A percentile compares a stretch with the other conserved stretches of the same genome.
These are phyloP conservation scores for Narthecium ossifragum DNA, from an alignment of 106 monocot genomes.

Conservation along the genomic window DNA sequence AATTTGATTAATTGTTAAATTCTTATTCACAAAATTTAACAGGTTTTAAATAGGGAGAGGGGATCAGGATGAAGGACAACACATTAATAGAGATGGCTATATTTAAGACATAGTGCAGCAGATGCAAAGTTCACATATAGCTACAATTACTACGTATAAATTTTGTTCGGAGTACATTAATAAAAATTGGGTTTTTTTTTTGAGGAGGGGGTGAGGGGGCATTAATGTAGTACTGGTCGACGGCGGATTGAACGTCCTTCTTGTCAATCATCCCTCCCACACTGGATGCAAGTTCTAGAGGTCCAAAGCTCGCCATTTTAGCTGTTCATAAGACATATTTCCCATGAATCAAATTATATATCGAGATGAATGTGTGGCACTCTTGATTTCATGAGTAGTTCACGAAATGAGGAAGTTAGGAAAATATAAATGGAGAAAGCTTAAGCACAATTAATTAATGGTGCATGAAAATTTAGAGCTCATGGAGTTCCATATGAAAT, in stretches of 20 bases:
- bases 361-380: background rate
- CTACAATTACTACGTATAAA: too few species aligned
- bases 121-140: background rate
- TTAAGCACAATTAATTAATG: too few species aligned
- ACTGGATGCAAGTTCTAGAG: constrained; percentile 42
- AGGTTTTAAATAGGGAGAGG: background rate
- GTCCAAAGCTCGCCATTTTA: constrained; percentile 38
- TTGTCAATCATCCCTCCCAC: constrained; percentile 50
- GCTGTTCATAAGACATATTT: background rate
- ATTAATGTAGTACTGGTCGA: constrained; percentile 31
- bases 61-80: background rate
- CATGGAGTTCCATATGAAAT: too few species aligned
- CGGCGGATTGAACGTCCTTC: constrained; percentile 46
- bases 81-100: background rate
- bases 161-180: too few species aligned
- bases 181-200: background rate
- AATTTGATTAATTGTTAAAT: too few species aligned
- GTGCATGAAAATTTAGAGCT: too few species aligned
- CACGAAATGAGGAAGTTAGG: too few species aligned
- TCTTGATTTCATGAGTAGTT: too few species aligned
- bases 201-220: background rate
- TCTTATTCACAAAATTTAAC: too few species aligned
- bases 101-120: background rate
- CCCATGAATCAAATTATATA: background rate
- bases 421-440: too few species aligned